Evolutionary conservation across 768 basidiomycete genomes (phyloP), one percentile per base, ranked within the genome.

Genomic region (Gyrodon lividus): DNA sequence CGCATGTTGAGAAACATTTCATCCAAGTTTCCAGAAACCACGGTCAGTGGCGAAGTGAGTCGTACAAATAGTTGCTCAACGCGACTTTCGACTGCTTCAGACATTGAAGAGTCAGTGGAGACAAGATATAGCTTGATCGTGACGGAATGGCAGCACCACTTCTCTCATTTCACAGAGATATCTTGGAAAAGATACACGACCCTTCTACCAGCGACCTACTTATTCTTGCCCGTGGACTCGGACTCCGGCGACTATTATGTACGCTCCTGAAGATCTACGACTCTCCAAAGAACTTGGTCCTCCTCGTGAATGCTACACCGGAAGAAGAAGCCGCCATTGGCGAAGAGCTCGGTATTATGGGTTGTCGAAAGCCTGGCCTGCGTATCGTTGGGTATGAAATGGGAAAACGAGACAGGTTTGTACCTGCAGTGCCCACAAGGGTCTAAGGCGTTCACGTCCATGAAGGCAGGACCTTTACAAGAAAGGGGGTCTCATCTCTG

Each of bases 181-280:
- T 89, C 46, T 66, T 89, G 48, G 78, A 86, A 59, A 74, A 79
- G 35, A 80, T 89, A 13, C 84, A 87, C 66, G 87, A 89, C 68
- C 89, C 88, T 31, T 77, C 78, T 10, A 86, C 81, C 7, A 87
- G 76, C 59, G 88, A 90, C 58, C 72, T 91, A 8, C 69, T 90
- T 34, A 67, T 99, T 37, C 72, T 99, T 28, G 95, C 92, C 1
- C 87, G 95, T 28, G 97, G 97, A 0, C 78, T 99, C 2, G 97
- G 97, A 0, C 73, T 98, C 54, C 81, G 95, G 12, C 76, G 85
- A 51, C 77, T 97, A 46, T 66, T 93, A 39, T 93, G 91, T 71
- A 89, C 86, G 0, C 78, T 98, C 35, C 78, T 98, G 74, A 89
- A 95, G 72, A 90, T 96, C 35, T 98, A 96, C 65, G 90, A 94